phyloP scores from a whole-genome alignment of 2,329 filamentous ascomycete genomes.

The Trichophyton benhamiae region DNA sequence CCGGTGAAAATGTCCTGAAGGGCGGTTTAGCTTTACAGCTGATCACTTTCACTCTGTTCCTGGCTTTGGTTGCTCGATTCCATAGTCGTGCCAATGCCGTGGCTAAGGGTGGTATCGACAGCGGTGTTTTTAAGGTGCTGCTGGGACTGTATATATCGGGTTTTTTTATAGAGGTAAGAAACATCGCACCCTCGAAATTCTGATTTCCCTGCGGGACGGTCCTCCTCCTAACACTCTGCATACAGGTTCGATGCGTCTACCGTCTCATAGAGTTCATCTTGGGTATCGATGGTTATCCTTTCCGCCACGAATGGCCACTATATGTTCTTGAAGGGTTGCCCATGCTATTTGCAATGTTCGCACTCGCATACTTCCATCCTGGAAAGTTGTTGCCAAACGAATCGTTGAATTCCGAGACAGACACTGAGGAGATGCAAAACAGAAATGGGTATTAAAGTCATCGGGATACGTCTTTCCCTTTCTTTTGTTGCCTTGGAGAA shows the following conservation, averaged over 20 bases:
- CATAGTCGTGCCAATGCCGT: conserved; percentile 21
- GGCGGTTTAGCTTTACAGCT: conserved; percentile 34
- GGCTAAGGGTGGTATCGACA: conserved; percentile 18
- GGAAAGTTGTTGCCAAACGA: conserved; percentile 14
- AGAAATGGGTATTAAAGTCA: not conserved
- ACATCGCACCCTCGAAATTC: not conserved
- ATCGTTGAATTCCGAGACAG: conserved; percentile 2
- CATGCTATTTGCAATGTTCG: conserved; percentile 18
- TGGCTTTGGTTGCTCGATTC: conserved; percentile 32
- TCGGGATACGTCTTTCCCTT: not conserved
- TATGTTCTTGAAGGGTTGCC: conserved; percentile 42
- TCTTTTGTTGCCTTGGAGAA: not conserved
- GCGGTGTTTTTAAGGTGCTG: conserved; percentile 30
- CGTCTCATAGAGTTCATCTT: conserved; percentile 43
- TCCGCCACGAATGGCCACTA: conserved; percentile 42
- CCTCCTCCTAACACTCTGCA: not conserved
- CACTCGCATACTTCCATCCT: conserved; percentile 11
- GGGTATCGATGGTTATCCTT: conserved; percentile 40
- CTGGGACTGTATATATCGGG: conserved; percentile 35
- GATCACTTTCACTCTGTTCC: conserved; percentile 31
- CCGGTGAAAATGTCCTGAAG: conserved; percentile 34
- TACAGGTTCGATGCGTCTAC: conserved; percentile 40
- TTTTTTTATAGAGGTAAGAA: conserved; percentile 36
- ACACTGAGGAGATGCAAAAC: not conserved
- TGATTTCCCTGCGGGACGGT: not conserved